Conservation (phyloP, 345 rosid genomes). For the Hibiscus trionum region DNA sequence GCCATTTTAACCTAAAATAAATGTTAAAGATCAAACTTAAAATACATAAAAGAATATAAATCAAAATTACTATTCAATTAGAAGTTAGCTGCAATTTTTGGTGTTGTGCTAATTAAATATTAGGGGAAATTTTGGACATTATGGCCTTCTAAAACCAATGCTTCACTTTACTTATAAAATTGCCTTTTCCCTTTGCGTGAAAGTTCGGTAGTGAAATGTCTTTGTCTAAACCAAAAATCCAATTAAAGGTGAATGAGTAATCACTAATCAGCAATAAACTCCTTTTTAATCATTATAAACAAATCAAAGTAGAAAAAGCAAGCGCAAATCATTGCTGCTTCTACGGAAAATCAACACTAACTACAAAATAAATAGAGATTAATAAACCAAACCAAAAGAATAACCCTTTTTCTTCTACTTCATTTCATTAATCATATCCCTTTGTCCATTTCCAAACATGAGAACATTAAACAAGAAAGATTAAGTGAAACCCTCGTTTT, state of each 20-base stretch:
- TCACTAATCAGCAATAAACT: neutral
- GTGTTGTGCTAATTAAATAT: too few species aligned
- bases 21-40: too few species aligned
- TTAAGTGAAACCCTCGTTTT: conserved; percentile 18
- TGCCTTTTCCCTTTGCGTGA: neutral
- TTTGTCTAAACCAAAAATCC: conserved; percentile 2
- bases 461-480: conserved; percentile 8
- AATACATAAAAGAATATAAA: too few species aligned
- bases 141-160: neutral
- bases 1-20: too few species aligned
- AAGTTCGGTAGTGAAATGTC: conserved; percentile 15
- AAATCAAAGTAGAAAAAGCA: conserved; percentile 21
- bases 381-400: too few species aligned
- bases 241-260: conserved; percentile 7
- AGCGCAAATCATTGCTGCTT: conserved; percentile 38
- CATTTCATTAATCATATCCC: conserved; percentile 13
- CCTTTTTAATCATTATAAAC: neutral
- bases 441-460: conserved; percentile 15
- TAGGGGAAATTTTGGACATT: too few species aligned
- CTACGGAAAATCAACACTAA: conserved; percentile 22
- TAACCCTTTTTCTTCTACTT: conserved; percentile 5
- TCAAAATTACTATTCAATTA: too few species aligned
- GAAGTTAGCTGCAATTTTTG: too few species aligned
- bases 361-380: too few species aligned
- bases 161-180: neutral